Percentiles rank a stretch among this genome's conserved stretches.
Conservation (phyloP, 225 moss, liverwort and hornwort genomes). For the Bryoerythrophyllum caledonicum region DNA sequence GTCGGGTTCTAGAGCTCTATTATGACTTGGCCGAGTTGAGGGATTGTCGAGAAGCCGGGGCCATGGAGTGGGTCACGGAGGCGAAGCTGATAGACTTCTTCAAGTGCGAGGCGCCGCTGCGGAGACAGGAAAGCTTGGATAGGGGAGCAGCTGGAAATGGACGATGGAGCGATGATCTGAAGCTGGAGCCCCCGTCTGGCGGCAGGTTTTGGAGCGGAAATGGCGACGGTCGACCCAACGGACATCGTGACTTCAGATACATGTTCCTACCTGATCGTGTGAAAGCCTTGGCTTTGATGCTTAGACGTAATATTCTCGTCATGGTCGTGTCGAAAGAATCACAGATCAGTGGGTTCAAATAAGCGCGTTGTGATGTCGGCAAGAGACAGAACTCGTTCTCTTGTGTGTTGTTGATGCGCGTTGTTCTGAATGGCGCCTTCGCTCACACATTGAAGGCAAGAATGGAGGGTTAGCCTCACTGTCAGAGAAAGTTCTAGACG, state of each 20-base stretch:
- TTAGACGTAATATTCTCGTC: not conserved
- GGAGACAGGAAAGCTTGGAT: slow-evolving; percentile 16
- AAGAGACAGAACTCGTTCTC: not conserved
- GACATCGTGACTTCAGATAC: slow-evolving; percentile 23
- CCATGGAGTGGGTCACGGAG: slow-evolving; percentile 7
- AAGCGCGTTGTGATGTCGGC: not conserved
- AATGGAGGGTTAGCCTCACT: not conserved
- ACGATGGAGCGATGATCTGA: not conserved
- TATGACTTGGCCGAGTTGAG: slow-evolving; percentile 14
- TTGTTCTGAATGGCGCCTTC: not conserved
- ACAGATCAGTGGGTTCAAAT: not conserved
- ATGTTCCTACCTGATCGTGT: not conserved
- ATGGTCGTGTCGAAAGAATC: not conserved
- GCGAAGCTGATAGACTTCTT: slow-evolving; percentile 34
- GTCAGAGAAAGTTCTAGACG: not conserved
- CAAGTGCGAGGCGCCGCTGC: slow-evolving; percentile 27
- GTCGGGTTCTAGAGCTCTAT: not conserved
- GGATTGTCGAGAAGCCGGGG: not conserved
- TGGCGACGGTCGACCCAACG: slow-evolving; percentile 15
- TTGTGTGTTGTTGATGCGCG: not conserved
- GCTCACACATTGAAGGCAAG: not conserved
- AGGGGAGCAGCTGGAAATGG: not conserved
- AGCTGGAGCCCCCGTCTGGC: slow-evolving; percentile 16
- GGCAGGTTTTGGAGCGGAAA: slow-evolving; percentile 4
- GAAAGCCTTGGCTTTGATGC: not conserved